phyloP scores from a whole-genome alignment of 1,139 yeast genomes.

The Kodamaea arcana region DNA sequence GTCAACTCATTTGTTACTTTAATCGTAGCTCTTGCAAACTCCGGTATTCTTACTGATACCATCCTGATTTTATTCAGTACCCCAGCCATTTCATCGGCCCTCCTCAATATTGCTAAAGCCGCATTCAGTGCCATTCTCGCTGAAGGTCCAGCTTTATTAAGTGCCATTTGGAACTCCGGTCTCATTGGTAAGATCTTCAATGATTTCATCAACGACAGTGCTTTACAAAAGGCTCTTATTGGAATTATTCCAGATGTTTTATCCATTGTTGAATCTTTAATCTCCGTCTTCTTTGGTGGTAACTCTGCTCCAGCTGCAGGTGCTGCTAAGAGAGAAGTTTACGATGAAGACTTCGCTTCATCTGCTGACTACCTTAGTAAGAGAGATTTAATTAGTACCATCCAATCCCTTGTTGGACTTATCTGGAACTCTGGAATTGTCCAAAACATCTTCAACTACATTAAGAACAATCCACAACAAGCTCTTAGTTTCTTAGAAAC shows the following conservation, averaged over 20 bases:
- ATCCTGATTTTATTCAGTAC: slow-evolving; percentile 36
- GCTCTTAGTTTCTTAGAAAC: slow-evolving; percentile 31
- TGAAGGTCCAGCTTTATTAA: slow-evolving; percentile 42
- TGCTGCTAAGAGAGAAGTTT: slow-evolving; percentile 17
- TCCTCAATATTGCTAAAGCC: slow-evolving; percentile 27
- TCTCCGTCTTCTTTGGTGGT: slow-evolving; percentile 17
- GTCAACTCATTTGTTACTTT: slow-evolving; percentile 36
- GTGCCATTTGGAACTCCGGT: slow-evolving; percentile 45
- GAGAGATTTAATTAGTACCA: slow-evolving; percentile 34
- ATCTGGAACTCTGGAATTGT: slow-evolving; percentile 38
- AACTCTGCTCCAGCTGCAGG: slow-evolving; percentile 16
- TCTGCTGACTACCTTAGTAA: slow-evolving; percentile 24
- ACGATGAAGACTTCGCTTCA: slow-evolving; percentile 7
- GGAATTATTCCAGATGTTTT: slow-evolving; percentile 34
- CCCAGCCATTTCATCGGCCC: slow-evolving; percentile 23
- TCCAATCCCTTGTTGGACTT: slow-evolving; percentile 24
- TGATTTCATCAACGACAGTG: slow-evolving; percentile 30
- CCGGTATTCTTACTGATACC: slow-evolving; percentile 39
- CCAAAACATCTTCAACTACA: slow-evolving; percentile 27
- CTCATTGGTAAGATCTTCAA: slow-evolving; percentile 33
- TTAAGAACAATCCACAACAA: slow-evolving; percentile 35
- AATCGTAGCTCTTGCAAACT: slow-evolving; percentile 33
- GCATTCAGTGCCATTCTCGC: slow-evolving; percentile 35
- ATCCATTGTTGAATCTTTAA: slow-evolving; percentile 29
- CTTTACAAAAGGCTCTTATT: slow-evolving; percentile 34